Base-by-base conservation (phyloP, 345 rosid genomes). In the Adansonia digitata region DNA sequence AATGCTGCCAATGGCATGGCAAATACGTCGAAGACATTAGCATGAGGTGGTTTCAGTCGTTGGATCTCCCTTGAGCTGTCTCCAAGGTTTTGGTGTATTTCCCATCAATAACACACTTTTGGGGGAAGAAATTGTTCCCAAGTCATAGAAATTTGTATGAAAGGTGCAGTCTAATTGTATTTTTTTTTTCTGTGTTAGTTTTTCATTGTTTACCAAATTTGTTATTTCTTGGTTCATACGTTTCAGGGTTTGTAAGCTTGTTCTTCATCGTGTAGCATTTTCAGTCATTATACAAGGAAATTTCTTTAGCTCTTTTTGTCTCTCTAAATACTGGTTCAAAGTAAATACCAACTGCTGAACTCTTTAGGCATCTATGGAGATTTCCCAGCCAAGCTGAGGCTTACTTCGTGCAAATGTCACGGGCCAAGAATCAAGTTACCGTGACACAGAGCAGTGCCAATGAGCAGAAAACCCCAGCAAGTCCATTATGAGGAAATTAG, bases 81-180 rank as follows among this genome's bases (percentile, higher is more conserved):
- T 65, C 67, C 61, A 69, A 53, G 68, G 72, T 68, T 81, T 76
- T 83, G 74, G 60, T 80, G 77, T 80, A 73, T 60, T 81, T 62
- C 71, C 56, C 63, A 77, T 74, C 76, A 82, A 86, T 88, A 86
- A 86, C 84, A 39, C 76, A 74, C 20, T 43, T n/a, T 71, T 14
- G 53, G 48, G 74, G 81, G 80, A 77, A 68, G 22, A 69, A 53
- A 73, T 26, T 65, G 53, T 79, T 79, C 52, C 57, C 71, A 56
- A 70, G 79, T 77, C 81, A 80, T 75, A 84, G 81, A 83, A 82
- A 86, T 70, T 74, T 82, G 83, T 74, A 80, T 80, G 73, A 75
- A 79, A 80, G 37, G 74, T 55, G 71, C 60, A 65, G 75, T 69
- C 51, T 34, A 74, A 51, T 64, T 43, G 43, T 48, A 45, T 27